Evolutionary conservation across 352 stramenopile species (phyloP).

Genomic region (Phytophthora palmivora): DNA sequence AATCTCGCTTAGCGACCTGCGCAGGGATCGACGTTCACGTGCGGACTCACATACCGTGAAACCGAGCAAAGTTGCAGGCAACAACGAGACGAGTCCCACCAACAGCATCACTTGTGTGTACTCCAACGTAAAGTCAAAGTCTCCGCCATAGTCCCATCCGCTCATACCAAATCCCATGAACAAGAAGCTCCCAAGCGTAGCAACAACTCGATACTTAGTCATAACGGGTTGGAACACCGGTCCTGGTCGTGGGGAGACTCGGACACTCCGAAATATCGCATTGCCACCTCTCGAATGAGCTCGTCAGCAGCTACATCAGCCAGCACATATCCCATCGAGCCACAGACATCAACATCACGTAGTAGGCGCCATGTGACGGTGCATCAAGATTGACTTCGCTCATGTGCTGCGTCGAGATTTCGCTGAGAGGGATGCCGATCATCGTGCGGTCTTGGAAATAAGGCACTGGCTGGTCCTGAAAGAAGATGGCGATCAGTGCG

Average conservation of each 20-base stretch:
- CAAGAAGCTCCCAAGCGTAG: slow-evolving; percentile 50
- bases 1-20: slow-evolving; percentile 32
- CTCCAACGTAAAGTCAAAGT: slow-evolving; percentile 62
- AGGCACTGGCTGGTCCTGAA: slow-evolving; percentile 47
- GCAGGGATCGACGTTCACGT: slow-evolving; percentile 26
- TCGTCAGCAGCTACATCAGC: slow-evolving; percentile 80
- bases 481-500: slow-evolving; percentile 43
- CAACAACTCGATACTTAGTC: slow-evolving; percentile 41
- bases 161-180: slow-evolving; percentile 74
- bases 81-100: slow-evolving; percentile 32
- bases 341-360: slow-evolving; percentile 72
- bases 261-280: slow-evolving; percentile 8
- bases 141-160: slow-evolving; percentile 64
- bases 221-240: slow-evolving; percentile 42
- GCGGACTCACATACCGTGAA: slow-evolving; percentile 32
- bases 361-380: slow-evolving; percentile 47
- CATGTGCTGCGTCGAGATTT: slow-evolving; percentile 40
- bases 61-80: slow-evolving; percentile 41
- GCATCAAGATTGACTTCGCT: slow-evolving; percentile 52
- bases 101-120: slow-evolving; percentile 62
- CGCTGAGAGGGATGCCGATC: slow-evolving; percentile 27
- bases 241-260: slow-evolving; percentile 27
- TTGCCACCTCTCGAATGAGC: slow-evolving; percentile 48
- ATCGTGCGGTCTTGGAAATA: slow-evolving; percentile 52
- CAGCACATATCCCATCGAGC: slow-evolving; percentile 80